Evolutionary conservation across 495 filamentous ascomycete species (phyloP), one percentile per base, ranked within the genome.

Genomic region (Penicillium atrosanguineum): DNA sequence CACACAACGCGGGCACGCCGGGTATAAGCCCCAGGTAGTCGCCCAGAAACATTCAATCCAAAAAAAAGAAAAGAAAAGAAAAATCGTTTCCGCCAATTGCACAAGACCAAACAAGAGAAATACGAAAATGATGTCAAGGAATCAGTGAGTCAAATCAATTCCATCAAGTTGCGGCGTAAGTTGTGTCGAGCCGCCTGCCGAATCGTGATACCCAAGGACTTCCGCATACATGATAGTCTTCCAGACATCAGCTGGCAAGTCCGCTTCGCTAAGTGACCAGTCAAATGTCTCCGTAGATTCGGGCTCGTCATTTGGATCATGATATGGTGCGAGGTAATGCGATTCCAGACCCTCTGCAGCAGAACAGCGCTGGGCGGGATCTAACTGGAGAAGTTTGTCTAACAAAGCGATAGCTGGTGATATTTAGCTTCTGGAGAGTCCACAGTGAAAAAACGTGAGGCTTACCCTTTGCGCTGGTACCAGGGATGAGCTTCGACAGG

Each of bases 221-320:
- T 98, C 94, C 49, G 91, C 91, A 74, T 98, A 97, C 93, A 98
- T 98, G 89, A 97, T 96, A 64, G 96, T 96, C 74, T 97, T 97
- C 94, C 94, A 98, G 5, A 93, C 94, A 62, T 98, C 93, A 20
- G 96, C 88, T 0, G 94, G 91, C 38, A 98, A 75, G 72, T 97
- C 89, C 21, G 92, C 94, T 66, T 98, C 92, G 62, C 96, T 96
- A 72, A 97, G 97, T 15, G 90, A 93, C 94, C 94, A 98, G 67
- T 98, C 94, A 61, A 97, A 96, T 69, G 90, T 92, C 77, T 96
- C 91, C 44, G 93, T 87, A 23, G 94, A 89, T 4, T 88, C 85
- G 1, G 94, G 94, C 72, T 98, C 94, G 67, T 98, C 94, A 15
- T 85, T 89, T 6, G 93, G 91, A 61, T 98, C 94, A 65, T 98